Evolutionary conservation across 805 yeast genomes (phyloP).

Genomic region (Saccharomycopsis amapae): DNA sequence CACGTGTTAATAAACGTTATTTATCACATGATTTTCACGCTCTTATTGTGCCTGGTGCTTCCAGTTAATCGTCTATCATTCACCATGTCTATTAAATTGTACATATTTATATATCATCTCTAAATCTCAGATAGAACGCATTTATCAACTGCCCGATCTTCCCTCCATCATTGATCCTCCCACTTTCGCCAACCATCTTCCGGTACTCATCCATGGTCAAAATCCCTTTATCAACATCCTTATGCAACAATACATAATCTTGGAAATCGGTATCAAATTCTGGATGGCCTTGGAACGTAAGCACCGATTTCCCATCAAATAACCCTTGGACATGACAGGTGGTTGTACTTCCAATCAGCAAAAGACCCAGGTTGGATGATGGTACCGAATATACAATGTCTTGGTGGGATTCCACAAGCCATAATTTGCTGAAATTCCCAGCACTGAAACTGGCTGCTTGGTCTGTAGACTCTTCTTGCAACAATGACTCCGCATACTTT

Average conservation of each 20-base stretch:
- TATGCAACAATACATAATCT: conserved; percentile 23
- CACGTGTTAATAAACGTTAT: too few relatives aligned
- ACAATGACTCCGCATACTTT: conserved; percentile 22
- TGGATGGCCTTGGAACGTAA: conserved; percentile 88
- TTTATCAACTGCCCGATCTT: conserved; percentile 33
- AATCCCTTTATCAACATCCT: conserved; percentile 21
- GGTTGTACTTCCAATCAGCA: conserved; percentile 44
- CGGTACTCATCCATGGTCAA: conserved; percentile 28
- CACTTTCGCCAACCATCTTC: conserved; percentile 25
- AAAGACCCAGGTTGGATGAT: conserved; percentile 25
- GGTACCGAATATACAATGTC: conserved; percentile 47
- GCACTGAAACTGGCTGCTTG: too few relatives aligned
- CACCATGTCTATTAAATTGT: too few relatives aligned
- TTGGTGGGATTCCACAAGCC: conserved; percentile 45
- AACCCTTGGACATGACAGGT: conserved; percentile 64
- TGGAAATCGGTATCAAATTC: conserved; percentile 48
- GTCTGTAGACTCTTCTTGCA: not conserved
- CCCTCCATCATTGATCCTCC: conserved; percentile 35
- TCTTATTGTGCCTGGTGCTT: too few relatives aligned
- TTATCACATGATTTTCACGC: too few relatives aligned
- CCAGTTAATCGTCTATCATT: too few relatives aligned
- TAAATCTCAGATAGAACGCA: conserved; percentile 26
- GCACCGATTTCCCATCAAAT: conserved; percentile 33
- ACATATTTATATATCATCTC: too few relatives aligned
- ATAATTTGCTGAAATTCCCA: not conserved